phyloP scores from a whole-genome alignment of 345 rosid species.

The Syzygium grande region DNA sequence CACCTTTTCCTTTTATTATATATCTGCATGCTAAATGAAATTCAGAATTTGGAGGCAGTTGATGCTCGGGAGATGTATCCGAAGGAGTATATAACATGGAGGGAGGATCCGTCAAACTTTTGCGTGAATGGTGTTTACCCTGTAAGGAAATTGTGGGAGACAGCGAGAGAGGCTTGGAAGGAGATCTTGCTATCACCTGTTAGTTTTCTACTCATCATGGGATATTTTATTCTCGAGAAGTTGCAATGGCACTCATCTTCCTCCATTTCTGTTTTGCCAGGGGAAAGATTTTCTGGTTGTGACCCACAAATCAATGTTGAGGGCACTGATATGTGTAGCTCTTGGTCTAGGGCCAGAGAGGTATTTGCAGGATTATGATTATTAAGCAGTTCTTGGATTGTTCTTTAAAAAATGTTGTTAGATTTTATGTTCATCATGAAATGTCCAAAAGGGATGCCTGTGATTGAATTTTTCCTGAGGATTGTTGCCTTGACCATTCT shows the following conservation, averaged over 20 bases:
- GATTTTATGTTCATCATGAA: neutral
- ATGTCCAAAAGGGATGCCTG: neutral
- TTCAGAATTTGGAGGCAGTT: constrained; percentile 69
- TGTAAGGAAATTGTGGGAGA: constrained; percentile 35
- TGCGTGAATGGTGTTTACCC: constrained; percentile 54
- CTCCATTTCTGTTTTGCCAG: constrained; percentile 11
- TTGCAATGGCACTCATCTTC: neutral
- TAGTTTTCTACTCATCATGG: constrained; percentile 1
- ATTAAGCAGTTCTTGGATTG: neutral
- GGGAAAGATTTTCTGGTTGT: constrained; percentile 44
- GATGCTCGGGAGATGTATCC: constrained; percentile 50
- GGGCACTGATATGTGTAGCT: constrained; percentile 63
- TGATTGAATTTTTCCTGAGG: neutral
- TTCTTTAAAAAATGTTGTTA: neutral
- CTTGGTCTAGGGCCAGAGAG: constrained; percentile 51
- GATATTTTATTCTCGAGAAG: neutral
- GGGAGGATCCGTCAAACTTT: constrained; percentile 57
- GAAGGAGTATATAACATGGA: constrained; percentile 43
- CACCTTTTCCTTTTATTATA: neutral
- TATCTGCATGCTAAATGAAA: constrained; percentile 17
- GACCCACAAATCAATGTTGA: constrained; percentile 57
- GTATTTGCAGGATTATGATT: constrained; percentile 11
- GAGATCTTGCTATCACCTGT: constrained; percentile 52
- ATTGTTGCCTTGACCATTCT: neutral
- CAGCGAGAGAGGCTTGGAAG: constrained; percentile 63